Base-by-base conservation (phyloP, 345 rosid genomes). In the Eucalyptus victrix region DNA sequence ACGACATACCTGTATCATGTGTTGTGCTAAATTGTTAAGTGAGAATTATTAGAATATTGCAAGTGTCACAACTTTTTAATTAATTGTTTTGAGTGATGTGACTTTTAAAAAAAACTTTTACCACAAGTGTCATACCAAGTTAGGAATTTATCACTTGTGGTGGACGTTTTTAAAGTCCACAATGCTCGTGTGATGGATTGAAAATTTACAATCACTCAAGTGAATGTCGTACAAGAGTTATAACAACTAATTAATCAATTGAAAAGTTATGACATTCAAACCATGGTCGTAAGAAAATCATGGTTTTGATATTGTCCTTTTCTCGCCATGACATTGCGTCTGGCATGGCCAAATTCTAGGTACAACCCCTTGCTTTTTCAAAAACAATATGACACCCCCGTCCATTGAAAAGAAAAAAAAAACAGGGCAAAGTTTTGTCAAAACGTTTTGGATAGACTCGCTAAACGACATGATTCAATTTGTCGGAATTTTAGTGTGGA, bases 141-240 rank as follows among this genome's bases (percentile, higher is more conserved):
- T 1, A 0, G 80, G 58, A 53, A 53, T 53, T 23, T 24, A 6
- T 13, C 24, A 69, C 23, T 69, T 37, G 7, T 37, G 81, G 9
- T 21, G 2, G 5, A 21, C 0, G 3, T 19, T 72, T 37, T 37
- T 9, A 16, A 37, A 37, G 12, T 4, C 40, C 12, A 34, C 23
- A 4, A 72, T 2, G 40, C 26, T 72, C 0, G 8, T 0, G 2
- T 34, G 13, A 72, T 3, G 1, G 14, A 37, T 72, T 10, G 14
- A 10, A 69, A 72, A 72, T 12, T 69, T 34, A 69, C 40, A 9
- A 9, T 69, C n/a, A 60, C 4, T 60, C 1, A 28, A 26, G 19
- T 67, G 23, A 67, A 67, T 1, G 2, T n/a, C 1, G 1, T 16
- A n/a, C 2, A 18, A 16, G 3, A 67, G 3, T 67, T 67, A n/a